Conservation (phyloP, 208 protist species). For the Trypanosoma lewisi region DNA sequence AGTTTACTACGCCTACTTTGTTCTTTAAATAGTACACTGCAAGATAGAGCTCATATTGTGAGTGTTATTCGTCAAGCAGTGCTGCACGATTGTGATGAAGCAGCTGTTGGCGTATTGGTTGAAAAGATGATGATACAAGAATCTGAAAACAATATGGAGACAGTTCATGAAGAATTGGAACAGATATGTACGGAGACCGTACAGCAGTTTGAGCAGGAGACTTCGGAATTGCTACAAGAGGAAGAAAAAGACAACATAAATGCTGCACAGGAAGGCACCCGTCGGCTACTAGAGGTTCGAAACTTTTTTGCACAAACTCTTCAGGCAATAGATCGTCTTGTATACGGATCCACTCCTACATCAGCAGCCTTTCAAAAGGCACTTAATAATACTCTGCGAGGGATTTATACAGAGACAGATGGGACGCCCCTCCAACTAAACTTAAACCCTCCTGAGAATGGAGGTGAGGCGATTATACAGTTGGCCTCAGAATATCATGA, state of each 20-base stretch:
- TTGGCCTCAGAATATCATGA: slow-evolving; percentile 12
- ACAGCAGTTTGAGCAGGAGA: slow-evolving; percentile 10
- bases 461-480: not conserved
- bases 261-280: not conserved
- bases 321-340: slow-evolving; percentile 5
- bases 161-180: slow-evolving; percentile 9
- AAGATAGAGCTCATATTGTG: slow-evolving; percentile 16
- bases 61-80: slow-evolving; percentile 14
- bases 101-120: slow-evolving; percentile 11
- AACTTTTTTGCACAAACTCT: slow-evolving; percentile 14
- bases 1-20: slow-evolving; percentile 3
- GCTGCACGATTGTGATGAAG: slow-evolving; percentile 17
- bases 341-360: slow-evolving; percentile 12
- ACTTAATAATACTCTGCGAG: not conserved
- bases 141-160: slow-evolving; percentile 7
- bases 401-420: not conserved
- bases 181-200: not conserved
- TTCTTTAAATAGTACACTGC: slow-evolving; percentile 9
- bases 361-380: not conserved
- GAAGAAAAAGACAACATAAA: not conserved
- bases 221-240: slow-evolving; percentile 13
- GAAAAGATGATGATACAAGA: slow-evolving; percentile 8
- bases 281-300: slow-evolving; percentile 15
- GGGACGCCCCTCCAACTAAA: not conserved
- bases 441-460: slow-evolving; percentile 4